Evolutionary conservation across 176 grass and related monocot species (phyloP), one percentile per base, ranked within the genome.

Genomic region (Zea luxurians): DNA sequence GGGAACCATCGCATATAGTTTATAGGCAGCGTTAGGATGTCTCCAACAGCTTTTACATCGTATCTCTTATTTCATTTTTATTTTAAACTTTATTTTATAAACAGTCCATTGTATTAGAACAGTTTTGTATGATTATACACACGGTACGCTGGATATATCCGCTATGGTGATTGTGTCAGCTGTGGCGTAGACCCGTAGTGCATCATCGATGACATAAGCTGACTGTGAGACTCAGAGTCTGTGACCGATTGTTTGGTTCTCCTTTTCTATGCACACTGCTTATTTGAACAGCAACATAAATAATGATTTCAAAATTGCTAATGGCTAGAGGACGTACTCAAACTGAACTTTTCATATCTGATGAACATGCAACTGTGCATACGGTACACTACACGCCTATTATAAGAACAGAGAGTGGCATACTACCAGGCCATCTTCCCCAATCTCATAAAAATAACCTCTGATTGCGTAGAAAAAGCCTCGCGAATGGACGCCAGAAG

Each of bases 131-230:
- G 27, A 27, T 27, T 27, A 27, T 27, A 27, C 27, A 27, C 27
- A 27, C 27, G 27, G 1, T 27, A 27, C 27, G 27, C 27, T 27
- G 27, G 27, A 27, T 27, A 27, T 27, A 27, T 0, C 27, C 27
- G 27, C 27, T 40, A 4, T 40, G 2, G 4, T 55, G 35, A 21
- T 11, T 74, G 37, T 4, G 38, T 54, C 1, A 59, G 38, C 54
- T 45, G 17, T 27, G 15, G 5, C 50, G 17, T 20, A 8, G 27
- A 27, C 27, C 4, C 17, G 53, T 18, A 18, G 53, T 57, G 2
- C 71, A 50, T 75, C 61, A 48, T 59, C 63, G 21, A 12, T 83
- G 64, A 68, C 61, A 44, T 5, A 58, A 42, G 13, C 48, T 36
- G 18, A 43, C 10, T 7, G 7, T 43, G 16, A 58, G 17, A 40